A percentile compares a stretch with the other conserved stretches of the same genome.
Evolutionary conservation across 257 asterid genomes (phyloP).

Genomic region (Striga asiatica): DNA sequence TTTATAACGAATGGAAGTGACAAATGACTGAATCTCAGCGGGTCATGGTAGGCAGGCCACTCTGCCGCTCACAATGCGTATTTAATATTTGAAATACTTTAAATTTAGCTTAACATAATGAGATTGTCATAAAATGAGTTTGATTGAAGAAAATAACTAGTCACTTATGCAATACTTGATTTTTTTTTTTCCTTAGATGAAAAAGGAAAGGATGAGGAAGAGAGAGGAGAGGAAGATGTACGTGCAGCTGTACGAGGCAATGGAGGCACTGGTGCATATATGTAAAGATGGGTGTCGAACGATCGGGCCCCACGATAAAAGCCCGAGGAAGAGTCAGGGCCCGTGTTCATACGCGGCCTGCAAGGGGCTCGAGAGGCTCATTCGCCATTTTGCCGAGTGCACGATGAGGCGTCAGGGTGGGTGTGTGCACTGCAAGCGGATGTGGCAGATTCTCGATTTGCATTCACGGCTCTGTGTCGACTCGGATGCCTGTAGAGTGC

Average conservation of each 20-base stretch:
- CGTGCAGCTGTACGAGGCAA: constrained; percentile 63
- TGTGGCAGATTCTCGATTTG: constrained; percentile 77
- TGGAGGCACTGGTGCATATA: constrained; percentile 90
- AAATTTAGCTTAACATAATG: no score
- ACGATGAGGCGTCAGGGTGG: constrained; percentile 61
- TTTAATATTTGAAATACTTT: background rate
- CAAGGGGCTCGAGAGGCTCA: constrained; percentile 51
- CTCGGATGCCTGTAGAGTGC: constrained; percentile 52
- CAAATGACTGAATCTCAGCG: no score
- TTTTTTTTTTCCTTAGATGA: constrained; percentile 23
- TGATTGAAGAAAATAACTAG: no score
- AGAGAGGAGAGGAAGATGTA: constrained; percentile 39
- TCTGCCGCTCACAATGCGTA: no score
- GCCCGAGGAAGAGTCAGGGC: constrained; percentile 25
- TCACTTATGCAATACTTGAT: no score
- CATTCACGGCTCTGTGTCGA: constrained; percentile 74
- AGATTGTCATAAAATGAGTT: no score
- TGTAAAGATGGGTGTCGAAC: constrained; percentile 80
- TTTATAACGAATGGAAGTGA: no score
- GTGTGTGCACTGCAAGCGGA: constrained; percentile 76
- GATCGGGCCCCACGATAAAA: constrained; percentile 67
- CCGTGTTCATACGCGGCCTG: constrained; percentile 66
- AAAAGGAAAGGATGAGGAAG: constrained; percentile 43
- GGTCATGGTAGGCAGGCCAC: no score
- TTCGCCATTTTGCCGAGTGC: constrained; percentile 77